Evolutionary conservation across 2,329 filamentous ascomycete species (phyloP), one percentile per base, ranked within the genome.

Genomic region (Stagonosporopsis cucurbitacearum): DNA sequence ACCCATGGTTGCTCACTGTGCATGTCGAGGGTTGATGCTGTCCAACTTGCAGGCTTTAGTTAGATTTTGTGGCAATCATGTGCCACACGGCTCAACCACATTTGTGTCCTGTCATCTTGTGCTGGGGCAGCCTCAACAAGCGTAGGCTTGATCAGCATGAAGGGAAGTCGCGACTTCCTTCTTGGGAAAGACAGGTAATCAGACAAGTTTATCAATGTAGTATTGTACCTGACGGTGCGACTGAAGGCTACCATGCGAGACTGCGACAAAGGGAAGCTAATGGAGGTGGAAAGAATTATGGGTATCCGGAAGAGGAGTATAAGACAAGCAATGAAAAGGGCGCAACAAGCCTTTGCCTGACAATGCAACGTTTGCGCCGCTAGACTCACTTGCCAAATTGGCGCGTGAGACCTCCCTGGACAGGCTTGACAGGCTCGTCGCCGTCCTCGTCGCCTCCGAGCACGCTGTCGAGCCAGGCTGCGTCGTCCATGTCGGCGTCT

Each of bases 401-500:
- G 43, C 75, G 67, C 13, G 73, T 77, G 55, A 77, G 66, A 20
- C 72, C 68, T 15, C 74, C 64, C 15, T 70, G 65, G 37, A 71
- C 65, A 25, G 66, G 55, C 62, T 70, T 64, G 50, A 73, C 71
- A 15, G 64, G 70, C 23, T 67, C 70, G 60, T 69, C 71, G 59
- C 57, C 65, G 37, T 66, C 69, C 35, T 69, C 68, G 25, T 55
- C 53, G 15, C 58, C 59, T 52, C 71, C 71, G 30, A 73, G 60
- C 20, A 69, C 65, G 46, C 65, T 67, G 32, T 66, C 67, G 25
- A 76, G 63, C 73, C 73, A 76, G 11, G 66, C 57, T 9, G 69
- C 61, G 60, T 76, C 73, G 58, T 75, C 72, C n/a, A 73, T 64
- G 17, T 73, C 70, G 25, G 52, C 61, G 2, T 57, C 60, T 12